Percentiles rank a stretch among this genome's conserved stretches.
Conservation (phyloP, 192 early-diverging fungal genomes). For the Coemansia sp. region DNA sequence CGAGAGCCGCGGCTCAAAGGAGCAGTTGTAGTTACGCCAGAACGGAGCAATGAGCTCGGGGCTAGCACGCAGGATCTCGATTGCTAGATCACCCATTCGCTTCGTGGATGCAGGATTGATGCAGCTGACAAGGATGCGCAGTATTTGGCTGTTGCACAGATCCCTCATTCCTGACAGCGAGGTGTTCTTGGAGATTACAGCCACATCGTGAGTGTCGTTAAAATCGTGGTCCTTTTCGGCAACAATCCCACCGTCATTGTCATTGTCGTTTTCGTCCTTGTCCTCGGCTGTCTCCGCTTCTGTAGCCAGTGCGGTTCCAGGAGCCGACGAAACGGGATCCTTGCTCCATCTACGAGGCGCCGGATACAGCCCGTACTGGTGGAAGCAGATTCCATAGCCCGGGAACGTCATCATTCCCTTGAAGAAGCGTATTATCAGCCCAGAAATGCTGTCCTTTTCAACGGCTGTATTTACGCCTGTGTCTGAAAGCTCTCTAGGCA, state of each 20-base stretch:
- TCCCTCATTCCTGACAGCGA: constrained; percentile 23
- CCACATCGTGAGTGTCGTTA: constrained; percentile 23
- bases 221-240: neutral
- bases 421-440: constrained; percentile 40
- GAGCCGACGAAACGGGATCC: neutral
- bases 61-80: constrained; percentile 35
- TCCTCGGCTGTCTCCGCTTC: constrained; percentile 3
- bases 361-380: constrained; percentile 48
- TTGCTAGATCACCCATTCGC: constrained; percentile 35
- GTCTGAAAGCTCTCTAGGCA: neutral
- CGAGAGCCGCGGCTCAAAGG: constrained; percentile 50
- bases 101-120: constrained; percentile 31
- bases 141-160: constrained; percentile 46
- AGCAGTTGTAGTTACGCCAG: constrained; percentile 37
- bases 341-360: constrained; percentile 15
- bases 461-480: neutral
- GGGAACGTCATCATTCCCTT: constrained; percentile 50
- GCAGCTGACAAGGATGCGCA: constrained; percentile 38
- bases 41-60: constrained; percentile 55
- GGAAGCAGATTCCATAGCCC: constrained; percentile 48
- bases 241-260: neutral
- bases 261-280: neutral
- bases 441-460: constrained; percentile 30
- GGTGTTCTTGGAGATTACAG: constrained; percentile 12
- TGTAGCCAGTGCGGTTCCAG: neutral